Evolutionary conservation across 73 alveolate species (phyloP).

Genomic region (Durusdinium trenchii): DNA sequence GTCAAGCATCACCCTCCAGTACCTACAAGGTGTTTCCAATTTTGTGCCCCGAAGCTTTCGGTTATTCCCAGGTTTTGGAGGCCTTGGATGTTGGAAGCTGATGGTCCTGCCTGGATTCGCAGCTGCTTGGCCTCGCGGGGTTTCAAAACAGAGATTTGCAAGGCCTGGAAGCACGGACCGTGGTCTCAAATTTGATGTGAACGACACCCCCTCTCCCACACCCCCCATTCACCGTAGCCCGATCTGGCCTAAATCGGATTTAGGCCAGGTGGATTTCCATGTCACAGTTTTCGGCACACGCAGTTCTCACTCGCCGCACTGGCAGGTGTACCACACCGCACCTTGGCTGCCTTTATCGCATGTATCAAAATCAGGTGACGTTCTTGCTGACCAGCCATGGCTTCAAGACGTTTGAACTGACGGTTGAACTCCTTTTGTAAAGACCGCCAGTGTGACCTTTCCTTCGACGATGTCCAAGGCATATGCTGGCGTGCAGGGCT

Average conservation of each 20-base stretch:
- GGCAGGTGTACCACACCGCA: constrained; percentile 77
- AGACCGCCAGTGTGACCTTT: too few species aligned
- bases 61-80: constrained; percentile 11
- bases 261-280: too few species aligned
- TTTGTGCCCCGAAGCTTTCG: not conserved
- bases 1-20: not conserved
- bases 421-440: too few species aligned
- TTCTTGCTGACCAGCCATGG: too few species aligned
- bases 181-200: too few species aligned
- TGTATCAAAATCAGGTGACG: too few species aligned
- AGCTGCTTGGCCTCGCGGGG: constrained; percentile 67
- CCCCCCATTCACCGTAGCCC: too few species aligned
- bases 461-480: too few species aligned
- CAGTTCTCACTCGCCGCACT: not conserved
- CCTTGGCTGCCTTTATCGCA: not conserved
- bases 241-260: too few species aligned
- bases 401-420: too few species aligned
- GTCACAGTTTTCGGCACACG: too few species aligned
- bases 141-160: constrained; percentile 76
- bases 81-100: constrained; percentile 82
- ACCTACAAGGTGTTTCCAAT: not conserved
- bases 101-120: constrained; percentile 79
- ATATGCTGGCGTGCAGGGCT: constrained; percentile 85
- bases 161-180: constrained; percentile 37
- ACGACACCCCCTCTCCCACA: too few species aligned